A percentile compares a stretch with the other conserved stretches of the same genome.
phyloP scores from a whole-genome alignment of 208 protist species.

The Porcisia hertigi region DNA sequence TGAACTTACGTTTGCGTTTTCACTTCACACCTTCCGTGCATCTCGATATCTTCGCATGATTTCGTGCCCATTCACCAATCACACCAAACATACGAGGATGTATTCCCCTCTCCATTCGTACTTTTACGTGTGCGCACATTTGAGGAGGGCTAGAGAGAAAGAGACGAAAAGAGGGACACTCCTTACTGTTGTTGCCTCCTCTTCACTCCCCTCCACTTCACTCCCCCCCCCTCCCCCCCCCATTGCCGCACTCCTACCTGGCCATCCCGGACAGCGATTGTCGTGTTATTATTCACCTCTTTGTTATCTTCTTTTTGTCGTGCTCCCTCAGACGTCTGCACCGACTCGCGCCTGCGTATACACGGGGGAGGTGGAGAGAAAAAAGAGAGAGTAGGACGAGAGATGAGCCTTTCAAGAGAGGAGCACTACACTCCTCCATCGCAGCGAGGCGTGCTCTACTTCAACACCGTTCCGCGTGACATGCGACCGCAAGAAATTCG shows the following conservation, averaged over 20 bases:
- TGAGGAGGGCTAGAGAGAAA: not conserved
- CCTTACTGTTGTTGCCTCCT: not conserved
- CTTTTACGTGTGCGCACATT: constrained; percentile 9
- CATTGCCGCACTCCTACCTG: not conserved
- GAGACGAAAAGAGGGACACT: not conserved
- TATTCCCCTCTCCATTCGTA: not conserved
- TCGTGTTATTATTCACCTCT: not conserved
- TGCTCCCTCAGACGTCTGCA: not conserved
- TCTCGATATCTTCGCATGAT: no score
- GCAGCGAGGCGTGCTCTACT: constrained; percentile 74
- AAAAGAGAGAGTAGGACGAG: not conserved
- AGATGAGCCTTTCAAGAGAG: constrained; percentile 16
- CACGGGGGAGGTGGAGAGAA: not conserved
- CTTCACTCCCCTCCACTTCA: not conserved
- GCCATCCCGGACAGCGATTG: not conserved
- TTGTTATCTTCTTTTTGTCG: not conserved
- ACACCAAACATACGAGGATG: no score
- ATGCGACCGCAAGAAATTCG: constrained; percentile 80
- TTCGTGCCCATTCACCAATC: no score
- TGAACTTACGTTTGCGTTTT: no score
- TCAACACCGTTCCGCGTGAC: constrained; percentile 72
- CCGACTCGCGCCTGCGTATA: not conserved
- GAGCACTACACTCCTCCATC: constrained; percentile 37
- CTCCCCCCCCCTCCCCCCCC: not conserved
- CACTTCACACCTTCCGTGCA: no score